Evolutionary conservation across 2,329 filamentous ascomycete genomes (phyloP).

Genomic region (Fusarium acutatum): DNA sequence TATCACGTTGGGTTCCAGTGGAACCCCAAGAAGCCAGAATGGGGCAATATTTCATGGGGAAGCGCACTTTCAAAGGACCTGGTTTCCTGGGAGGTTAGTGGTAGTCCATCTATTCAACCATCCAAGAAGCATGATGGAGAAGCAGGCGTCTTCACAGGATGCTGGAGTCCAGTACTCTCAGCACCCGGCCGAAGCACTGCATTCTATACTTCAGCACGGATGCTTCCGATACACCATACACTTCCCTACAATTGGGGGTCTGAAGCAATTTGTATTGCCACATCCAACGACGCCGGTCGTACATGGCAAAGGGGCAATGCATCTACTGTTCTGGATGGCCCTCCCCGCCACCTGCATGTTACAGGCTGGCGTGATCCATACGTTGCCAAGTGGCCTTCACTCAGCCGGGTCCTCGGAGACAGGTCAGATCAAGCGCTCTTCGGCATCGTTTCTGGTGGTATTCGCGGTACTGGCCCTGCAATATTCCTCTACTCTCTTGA

Average conservation of each 20-base stretch:
- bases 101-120: not conserved
- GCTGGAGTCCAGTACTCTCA: not conserved
- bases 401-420: not conserved
- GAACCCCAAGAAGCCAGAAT: not conserved
- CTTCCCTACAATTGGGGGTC: not conserved
- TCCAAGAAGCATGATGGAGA: not conserved
- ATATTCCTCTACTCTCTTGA: not conserved
- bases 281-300: not conserved
- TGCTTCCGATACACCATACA: not conserved
- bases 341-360: not conserved
- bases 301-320: not conserved
- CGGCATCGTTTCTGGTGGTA: not conserved
- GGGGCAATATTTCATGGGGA: not conserved
- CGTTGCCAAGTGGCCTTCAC: not conserved
- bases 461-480: not conserved
- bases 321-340: not conserved
- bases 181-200: not conserved
- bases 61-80: not conserved
- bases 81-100: not conserved
- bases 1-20: not conserved
- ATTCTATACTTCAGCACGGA: not conserved
- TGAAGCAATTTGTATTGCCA: not conserved
- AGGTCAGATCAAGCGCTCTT: fast-evolving
- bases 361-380: not conserved
- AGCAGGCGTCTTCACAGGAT: not conserved